Percentiles rank a stretch among this genome's conserved stretches.
These are phyloP conservation scores for Entrophospora sp. DNA, from an alignment of 192 early-diverging fungal species.

Conservation along the genomic window DNA sequence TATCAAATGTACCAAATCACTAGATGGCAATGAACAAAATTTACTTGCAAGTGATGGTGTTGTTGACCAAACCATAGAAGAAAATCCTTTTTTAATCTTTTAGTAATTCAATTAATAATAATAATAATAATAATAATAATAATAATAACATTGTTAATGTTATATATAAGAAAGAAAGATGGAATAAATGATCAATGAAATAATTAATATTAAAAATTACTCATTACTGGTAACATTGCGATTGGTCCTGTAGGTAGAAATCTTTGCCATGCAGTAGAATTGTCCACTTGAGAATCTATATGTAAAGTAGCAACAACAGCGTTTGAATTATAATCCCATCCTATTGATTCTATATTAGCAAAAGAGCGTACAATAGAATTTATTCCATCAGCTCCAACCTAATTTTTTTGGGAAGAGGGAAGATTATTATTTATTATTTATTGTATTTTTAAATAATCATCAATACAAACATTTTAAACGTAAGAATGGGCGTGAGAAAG, in stretches of 20 bases:
- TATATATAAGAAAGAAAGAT: background rate
- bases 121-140: constrained; percentile 25
- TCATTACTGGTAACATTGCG: constrained; percentile 79
- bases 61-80: constrained; percentile 90
- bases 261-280: constrained; percentile 84
- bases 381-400: constrained; percentile 83
- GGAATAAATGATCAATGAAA: background rate
- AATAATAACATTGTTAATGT: background rate
- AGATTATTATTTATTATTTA: too few species aligned
- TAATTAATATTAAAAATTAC: background rate
- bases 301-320: constrained; percentile 84
- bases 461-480: background rate
- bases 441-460: background rate
- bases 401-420: too few species aligned
- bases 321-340: constrained; percentile 80
- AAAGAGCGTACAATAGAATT: constrained; percentile 77
- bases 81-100: constrained; percentile 49
- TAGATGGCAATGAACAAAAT: constrained; percentile 51
- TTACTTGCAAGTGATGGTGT: constrained; percentile 51
- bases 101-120: background rate
- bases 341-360: constrained; percentile 72
- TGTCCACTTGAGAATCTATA: constrained; percentile 35
- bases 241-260: constrained; percentile 93
- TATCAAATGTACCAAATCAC: constrained; percentile 58
- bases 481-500: too few species aligned